Conservation (phyloP, 352 stramenopile species). For the Phytophthora crassamura region DNA sequence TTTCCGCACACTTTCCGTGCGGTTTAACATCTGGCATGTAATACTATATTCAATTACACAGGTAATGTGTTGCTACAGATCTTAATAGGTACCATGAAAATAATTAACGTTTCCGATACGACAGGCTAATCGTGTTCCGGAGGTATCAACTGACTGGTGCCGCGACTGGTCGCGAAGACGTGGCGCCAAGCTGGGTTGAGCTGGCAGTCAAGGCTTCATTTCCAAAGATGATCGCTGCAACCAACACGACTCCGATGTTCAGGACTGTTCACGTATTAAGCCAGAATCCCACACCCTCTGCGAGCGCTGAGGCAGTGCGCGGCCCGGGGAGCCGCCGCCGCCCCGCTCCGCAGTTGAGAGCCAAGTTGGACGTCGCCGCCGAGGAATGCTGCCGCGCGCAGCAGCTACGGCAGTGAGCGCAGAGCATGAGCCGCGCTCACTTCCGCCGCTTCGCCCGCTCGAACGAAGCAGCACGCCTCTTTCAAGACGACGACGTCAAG, state of each 20-base stretch:
- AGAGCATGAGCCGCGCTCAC: slow-evolving; percentile 25
- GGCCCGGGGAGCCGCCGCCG: slow-evolving; percentile 29
- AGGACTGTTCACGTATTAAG: slow-evolving; percentile 23
- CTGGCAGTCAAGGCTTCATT: slow-evolving; percentile 33
- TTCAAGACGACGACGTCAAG: slow-evolving; percentile 15
- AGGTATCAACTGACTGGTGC: neutral
- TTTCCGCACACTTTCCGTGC: slow-evolving; percentile 32
- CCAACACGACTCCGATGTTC: slow-evolving; percentile 17
- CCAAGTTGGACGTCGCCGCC: slow-evolving; percentile 37
- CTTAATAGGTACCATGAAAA: too few relatives aligned
- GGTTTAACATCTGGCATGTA: neutral
- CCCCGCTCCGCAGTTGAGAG: slow-evolving; percentile 26
- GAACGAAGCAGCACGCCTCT: slow-evolving; percentile 29
- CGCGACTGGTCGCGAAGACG: neutral
- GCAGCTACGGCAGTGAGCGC: slow-evolving; percentile 32
- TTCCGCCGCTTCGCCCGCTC: slow-evolving; percentile 24
- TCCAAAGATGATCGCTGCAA: slow-evolving; percentile 29
- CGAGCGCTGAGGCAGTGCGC: slow-evolving; percentile 25
- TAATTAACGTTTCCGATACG: too few relatives aligned
- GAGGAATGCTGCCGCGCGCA: slow-evolving; percentile 27
- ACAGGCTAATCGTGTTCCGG: too few relatives aligned
- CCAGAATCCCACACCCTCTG: slow-evolving; percentile 20
- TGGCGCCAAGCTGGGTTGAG: slow-evolving; percentile 26
- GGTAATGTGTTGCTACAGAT: too few relatives aligned
- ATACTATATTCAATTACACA: neutral